Percentiles rank a stretch among this genome's conserved stretches.
These are phyloP conservation scores for Dipteronia sinensis DNA, from an alignment of 345 rosid genomes.

Conservation along the genomic window DNA sequence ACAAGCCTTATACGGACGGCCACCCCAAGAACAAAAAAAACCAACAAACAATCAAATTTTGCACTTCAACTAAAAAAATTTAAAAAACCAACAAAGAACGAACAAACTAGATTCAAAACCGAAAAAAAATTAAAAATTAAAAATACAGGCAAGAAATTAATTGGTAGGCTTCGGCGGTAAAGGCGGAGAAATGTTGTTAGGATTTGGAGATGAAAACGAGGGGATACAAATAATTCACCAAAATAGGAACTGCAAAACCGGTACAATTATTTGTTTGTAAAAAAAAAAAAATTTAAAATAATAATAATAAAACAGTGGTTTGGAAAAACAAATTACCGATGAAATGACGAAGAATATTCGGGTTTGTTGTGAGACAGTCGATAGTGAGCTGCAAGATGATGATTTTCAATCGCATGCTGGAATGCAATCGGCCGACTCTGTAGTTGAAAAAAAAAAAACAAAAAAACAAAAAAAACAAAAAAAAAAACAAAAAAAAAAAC, in stretches of 20 bases:
- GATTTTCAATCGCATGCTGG: no score
- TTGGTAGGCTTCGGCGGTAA: not conserved
- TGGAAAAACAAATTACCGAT: not conserved
- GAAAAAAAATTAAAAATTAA: not conserved
- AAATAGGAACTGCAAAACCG: not conserved
- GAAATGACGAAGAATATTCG: not conserved
- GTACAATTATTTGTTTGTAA: not conserved
- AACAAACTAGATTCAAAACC: not conserved
- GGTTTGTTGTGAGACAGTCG: not conserved
- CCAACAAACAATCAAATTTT: not conserved
- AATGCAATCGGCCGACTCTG: not conserved
- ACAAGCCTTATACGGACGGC: not conserved
- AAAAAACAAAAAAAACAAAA: no score
- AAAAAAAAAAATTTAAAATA: no score
- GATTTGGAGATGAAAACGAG: not conserved
- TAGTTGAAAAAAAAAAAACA: no score
- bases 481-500: no score
- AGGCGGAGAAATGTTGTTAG: not conserved
- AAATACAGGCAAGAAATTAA: not conserved
- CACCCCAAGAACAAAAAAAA: not conserved
- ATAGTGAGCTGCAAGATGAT: not conserved
- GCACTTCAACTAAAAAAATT: not conserved
- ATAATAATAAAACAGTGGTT: no score
- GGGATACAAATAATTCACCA: not conserved
- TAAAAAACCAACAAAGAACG: not conserved